Evolutionary conservation across 805 yeast genomes (phyloP), one percentile per base, ranked within the genome.

Genomic region (Kodamaea sagamina): DNA sequence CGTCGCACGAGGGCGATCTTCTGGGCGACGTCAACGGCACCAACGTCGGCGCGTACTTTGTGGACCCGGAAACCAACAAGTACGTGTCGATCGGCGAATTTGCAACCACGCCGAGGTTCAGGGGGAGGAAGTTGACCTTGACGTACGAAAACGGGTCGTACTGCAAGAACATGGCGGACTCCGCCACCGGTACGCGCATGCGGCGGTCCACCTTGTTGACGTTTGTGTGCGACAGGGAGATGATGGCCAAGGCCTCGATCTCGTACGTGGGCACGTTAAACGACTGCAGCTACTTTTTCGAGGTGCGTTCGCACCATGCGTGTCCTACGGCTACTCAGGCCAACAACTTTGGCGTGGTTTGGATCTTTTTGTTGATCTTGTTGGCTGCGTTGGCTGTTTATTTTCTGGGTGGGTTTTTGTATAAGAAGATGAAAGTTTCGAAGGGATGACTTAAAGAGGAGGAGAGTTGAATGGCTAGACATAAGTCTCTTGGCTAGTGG

Each of bases 201-300:
- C 68, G 79, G 39, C 83, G 77, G 54, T 79, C 89, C 2, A 77
- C 95, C 0, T 61, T 86, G 3, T 58, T 89, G 36, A 75, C 86
- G 16, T 86, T 89, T 50, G 75, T 82, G 10, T 89, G 97, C 62
- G 96, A 88, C 61, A 73, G 86, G 47, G 92, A 85, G 39, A 78
- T 85, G 55, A 62, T 77, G 58, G 64, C 78, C 4, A 78, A 78
- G 47, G 93, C 90, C 0, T 71, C 78, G 26, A 68, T 88, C 0
- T 75, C 86, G 12, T 88, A 74, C 58, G 75, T 89, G 24, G 93
- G 93, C 1, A 79, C 80, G 5, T 56, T 78, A 32, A 78, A 87
- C 59, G 86, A 89, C 48, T 89, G 97, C 63, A 79, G 84, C 27
- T 89, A 86, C 61, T 78, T 84, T 56, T 89, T 89, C 60, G 96